Base-by-base conservation (phyloP, 2,329 filamentous ascomycete genomes). In the Stagonosporopsis rhizophila region DNA sequence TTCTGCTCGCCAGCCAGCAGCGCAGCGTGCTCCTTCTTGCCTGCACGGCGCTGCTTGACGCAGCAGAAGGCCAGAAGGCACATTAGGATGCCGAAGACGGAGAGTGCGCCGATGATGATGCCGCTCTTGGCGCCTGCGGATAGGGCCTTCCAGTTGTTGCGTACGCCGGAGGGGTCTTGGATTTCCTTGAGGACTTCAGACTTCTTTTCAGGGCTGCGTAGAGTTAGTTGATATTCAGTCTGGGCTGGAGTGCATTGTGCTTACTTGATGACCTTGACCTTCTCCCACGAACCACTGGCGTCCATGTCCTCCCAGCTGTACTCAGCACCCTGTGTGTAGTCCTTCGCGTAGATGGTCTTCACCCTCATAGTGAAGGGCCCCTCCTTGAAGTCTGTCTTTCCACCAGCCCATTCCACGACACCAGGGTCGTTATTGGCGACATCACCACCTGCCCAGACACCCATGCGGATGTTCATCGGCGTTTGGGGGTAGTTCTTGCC, bases 291-390 rank as follows among this genome's bases (percentile, higher is more conserved):
- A 47, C 89, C 89, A 1, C 81, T 79, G 35, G 55, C 52, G 38
- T 72, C 69, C 64, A 67, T 67, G 44, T 78, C 78, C 68, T 90
- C 89, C 62, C 85, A 92, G 46, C 56, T 58, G 71, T 92, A 93
- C 65, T 85, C 83, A 64, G 85, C 85, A 42, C 78, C 81, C 0
- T 86, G 85, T 45, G 80, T 83, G 68, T 83, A 85, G 76, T 84
- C 86, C 59, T 77, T 68, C 49, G 83, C 80, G 27, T 80, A 79
- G 30, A 86, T 77, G 27, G 81, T 85, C 80, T 90, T 85, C 62
- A 94, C 83, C 58, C 85, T 86, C 90, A 93, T 93, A 66, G 82
- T 87, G 78, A 85, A 94, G 0, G 90, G 90, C 0, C 80, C 87
- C 23, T 84, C 69, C 45, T 73, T 71, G 73, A 88, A 93, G 72